A percentile compares a stretch with the other conserved stretches of the same genome.
These are phyloP conservation scores for Acorus calamus DNA, from an alignment of 106 monocot genomes.

Conservation along the genomic window DNA sequence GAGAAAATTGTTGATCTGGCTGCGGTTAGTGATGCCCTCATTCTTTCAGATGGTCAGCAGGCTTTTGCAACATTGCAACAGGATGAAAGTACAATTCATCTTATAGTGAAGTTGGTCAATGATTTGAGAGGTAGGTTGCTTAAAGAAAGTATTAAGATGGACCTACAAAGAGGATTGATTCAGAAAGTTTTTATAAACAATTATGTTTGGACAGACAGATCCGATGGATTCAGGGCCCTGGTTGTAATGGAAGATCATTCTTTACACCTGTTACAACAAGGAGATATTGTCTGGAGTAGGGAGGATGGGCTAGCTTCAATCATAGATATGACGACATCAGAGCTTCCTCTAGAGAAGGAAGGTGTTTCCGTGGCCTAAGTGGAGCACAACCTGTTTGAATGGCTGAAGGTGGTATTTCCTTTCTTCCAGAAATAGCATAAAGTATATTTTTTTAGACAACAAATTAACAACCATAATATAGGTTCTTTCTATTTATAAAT, in stretches of 20 bases:
- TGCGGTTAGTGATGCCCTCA: slow-evolving; percentile 59
- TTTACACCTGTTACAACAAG: slow-evolving; percentile 76
- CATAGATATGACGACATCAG: slow-evolving; percentile 74
- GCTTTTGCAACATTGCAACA: slow-evolving; percentile 62
- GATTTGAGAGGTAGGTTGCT: slow-evolving; percentile 31
- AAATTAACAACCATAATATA: no score
- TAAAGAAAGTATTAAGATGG: slow-evolving; percentile 49
- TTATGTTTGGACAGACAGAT: slow-evolving; percentile 81
- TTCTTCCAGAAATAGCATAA: no score
- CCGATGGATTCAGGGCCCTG: slow-evolving; percentile 88
- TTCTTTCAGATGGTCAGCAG: slow-evolving; percentile 47
- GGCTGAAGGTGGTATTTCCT: slow-evolving; percentile 59
- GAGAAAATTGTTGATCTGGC: slow-evolving; percentile 38
- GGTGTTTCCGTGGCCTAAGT: slow-evolving; percentile 89
- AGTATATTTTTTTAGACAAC: no score
- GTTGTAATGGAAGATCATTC: slow-evolving; percentile 96
- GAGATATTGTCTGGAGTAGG: slow-evolving; percentile 86
- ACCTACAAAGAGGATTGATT: slow-evolving; percentile 45
- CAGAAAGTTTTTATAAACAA: slow-evolving; percentile 87
- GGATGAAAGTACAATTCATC: slow-evolving; percentile 31
- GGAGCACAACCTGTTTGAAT: slow-evolving; percentile 90
- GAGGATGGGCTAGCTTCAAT: slow-evolving; percentile 97
- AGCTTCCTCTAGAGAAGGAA: slow-evolving; percentile 83
- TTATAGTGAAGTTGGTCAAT: slow-evolving; percentile 44
- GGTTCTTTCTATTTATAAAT: no score